A percentile compares a stretch with the other conserved stretches of the same genome.
These are phyloP conservation scores for Sclerospora graminicola DNA, from an alignment of 352 stramenopile species.

Conservation along the genomic window DNA sequence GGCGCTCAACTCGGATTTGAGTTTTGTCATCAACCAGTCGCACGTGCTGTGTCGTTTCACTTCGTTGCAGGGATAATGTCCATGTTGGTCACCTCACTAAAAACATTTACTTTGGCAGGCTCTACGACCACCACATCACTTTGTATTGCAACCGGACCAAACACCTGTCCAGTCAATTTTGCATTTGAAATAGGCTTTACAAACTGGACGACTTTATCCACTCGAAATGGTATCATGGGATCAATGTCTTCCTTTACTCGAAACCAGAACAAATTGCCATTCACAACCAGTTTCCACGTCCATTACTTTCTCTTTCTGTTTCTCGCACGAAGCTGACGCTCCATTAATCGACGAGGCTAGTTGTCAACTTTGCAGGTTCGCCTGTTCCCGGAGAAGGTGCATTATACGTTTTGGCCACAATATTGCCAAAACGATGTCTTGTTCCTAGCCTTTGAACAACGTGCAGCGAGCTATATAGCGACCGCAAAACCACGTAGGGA, in stretches of 20 bases:
- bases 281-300: constrained; percentile 39
- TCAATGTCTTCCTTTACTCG: constrained; percentile 13
- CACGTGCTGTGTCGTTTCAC: constrained; percentile 20
- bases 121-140: constrained; percentile 27
- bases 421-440: too few relatives aligned
- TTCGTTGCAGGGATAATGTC: constrained; percentile 27
- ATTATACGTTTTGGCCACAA: too few relatives aligned
- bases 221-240: constrained; percentile 6
- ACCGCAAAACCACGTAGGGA: too few relatives aligned
- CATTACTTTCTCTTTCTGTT: constrained; percentile 53
- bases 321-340: constrained; percentile 26
- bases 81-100: constrained; percentile 22
- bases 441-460: too few relatives aligned
- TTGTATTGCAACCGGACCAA: constrained; percentile 7
- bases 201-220: constrained; percentile 23
- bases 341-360: constrained; percentile 15
- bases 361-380: too few relatives aligned
- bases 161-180: constrained; percentile 23
- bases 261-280: constrained; percentile 52
- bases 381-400: too few relatives aligned
- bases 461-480: too few relatives aligned
- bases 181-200: constrained; percentile 5
- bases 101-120: constrained; percentile 19
- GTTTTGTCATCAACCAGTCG: constrained; percentile 27
- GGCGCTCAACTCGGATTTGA: constrained; percentile 18